Evolutionary conservation across 2,329 filamentous ascomycete genomes (phyloP), one percentile per base, ranked within the genome.

Genomic region (Graphilbum ipis-grandicollis): DNA sequence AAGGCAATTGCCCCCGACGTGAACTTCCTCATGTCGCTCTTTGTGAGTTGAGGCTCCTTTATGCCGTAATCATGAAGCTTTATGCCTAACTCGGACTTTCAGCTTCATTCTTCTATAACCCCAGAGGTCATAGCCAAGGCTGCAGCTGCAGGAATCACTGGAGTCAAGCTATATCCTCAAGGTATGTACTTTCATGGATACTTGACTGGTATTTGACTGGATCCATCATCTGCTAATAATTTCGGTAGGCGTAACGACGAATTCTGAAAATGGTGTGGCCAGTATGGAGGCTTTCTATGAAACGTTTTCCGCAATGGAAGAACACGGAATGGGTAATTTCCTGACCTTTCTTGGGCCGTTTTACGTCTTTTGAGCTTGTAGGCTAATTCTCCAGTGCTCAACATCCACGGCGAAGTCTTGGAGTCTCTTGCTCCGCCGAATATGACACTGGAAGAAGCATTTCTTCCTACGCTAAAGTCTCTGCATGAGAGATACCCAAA

Each of bases 271-370:
- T 19, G 82, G 81, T 12, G 79, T 86, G 19, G 60, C 79, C 14
- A 69, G 73, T 39, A 72, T 82, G 49, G 71, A 75, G 41, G 58
- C 65, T 23, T 88, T 83, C 58, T 79, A 80, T 51, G 71, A 74
- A 7, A 80, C 88, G 13, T 93, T 96, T 51, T 70, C 67, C n/a
- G 80, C 82, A 45, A 94, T 96, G 86, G 79, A 93, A 52, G 61
- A 75, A 41, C 72, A 85, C 46, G 75, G 77, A 46, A 64, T 93
- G 52, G 30, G 43, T 44, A 17, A 17, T 7, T 31, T n/a, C 26
- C 15, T 7, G n/a, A n/a, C n/a, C n/a, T n/a, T n/a, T n/a, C n/a
- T n/a, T n/a, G n/a, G n/a, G n/a, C n/a, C n/a, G n/a, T n/a, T n/a
- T n/a, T n/a, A n/a, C n/a, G n/a, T n/a, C n/a, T n/a, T n/a, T n/a